A percentile compares a stretch with the other conserved stretches of the same genome.
Evolutionary conservation across 192 early-diverging fungal genomes (phyloP).

Genomic region (Anaeromyces robustus): DNA sequence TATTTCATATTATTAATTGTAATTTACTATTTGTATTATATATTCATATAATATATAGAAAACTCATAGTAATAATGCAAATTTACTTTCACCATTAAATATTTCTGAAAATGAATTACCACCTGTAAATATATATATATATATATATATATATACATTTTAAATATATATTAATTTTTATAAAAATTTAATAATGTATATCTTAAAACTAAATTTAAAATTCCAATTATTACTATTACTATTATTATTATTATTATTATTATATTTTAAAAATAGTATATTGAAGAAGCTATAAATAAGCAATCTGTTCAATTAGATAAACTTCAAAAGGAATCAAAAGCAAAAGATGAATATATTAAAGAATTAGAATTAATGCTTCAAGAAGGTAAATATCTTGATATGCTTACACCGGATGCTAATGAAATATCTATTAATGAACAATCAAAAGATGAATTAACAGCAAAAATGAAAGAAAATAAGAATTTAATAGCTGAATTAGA

Average conservation of each 20-base stretch:
- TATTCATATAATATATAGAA: no score
- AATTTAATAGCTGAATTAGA: neutral
- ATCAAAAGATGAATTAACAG: neutral
- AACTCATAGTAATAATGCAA: no score
- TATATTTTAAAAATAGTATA: neutral
- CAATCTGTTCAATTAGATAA: neutral
- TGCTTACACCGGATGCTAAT: neutral
- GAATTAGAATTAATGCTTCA: neutral
- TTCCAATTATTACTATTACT: no score
- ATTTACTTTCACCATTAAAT: neutral
- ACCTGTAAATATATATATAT: neutral
- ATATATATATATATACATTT: neutral
- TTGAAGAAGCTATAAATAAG: neutral
- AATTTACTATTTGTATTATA: no score
- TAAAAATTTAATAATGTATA: no score
- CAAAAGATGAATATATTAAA: neutral
- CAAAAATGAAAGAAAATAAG: neutral
- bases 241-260: neutral
- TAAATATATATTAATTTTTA: neutral
- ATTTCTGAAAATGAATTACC: neutral
- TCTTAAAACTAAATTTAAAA: no score
- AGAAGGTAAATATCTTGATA: neutral
- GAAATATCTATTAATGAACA: neutral
- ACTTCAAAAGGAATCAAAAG: neutral
- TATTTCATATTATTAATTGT: no score